phyloP scores from a whole-genome alignment of 1,284 basidiomycete species.

The Heliocybe sulcata region DNA sequence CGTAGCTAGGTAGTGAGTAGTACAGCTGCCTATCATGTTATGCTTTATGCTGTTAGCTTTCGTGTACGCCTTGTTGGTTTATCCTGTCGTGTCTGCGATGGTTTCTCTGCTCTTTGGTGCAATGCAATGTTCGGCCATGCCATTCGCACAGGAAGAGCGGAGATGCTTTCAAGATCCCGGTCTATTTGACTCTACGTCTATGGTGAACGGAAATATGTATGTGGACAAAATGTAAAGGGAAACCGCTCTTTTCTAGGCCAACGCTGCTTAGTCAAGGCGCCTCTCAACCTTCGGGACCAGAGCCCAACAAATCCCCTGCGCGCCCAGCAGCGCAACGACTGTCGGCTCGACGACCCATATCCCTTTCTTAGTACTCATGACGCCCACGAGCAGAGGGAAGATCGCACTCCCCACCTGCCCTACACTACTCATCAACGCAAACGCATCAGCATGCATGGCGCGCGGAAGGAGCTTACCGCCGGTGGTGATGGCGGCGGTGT shows the following conservation, averaged over 20 bases:
- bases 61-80: neutral
- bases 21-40: too few species aligned
- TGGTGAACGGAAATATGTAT: neutral
- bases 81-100: neutral
- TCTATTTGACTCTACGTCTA: too few species aligned
- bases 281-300: conserved; percentile 7
- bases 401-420: conserved; percentile 26
- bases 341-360: conserved; percentile 21
- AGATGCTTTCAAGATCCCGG: too few species aligned
- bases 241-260: too few species aligned
- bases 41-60: neutral
- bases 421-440: conserved; percentile 24
- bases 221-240: too few species aligned
- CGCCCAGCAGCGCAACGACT: conserved; percentile 7
- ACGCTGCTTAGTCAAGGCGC: conserved; percentile 4
- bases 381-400: conserved; percentile 23
- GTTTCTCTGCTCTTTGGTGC: neutral
- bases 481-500: conserved; percentile 22
- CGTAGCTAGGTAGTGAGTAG: neutral
- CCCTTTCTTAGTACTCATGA: conserved; percentile 25
- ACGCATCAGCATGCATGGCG: conserved; percentile 24
- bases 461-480: conserved; percentile 22
- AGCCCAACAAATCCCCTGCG: conserved; percentile 8
- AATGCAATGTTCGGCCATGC: neutral
- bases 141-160: neutral